Base-by-base conservation (phyloP, 2,329 filamentous ascomycete genomes). In the Aspergillus sojae region DNA sequence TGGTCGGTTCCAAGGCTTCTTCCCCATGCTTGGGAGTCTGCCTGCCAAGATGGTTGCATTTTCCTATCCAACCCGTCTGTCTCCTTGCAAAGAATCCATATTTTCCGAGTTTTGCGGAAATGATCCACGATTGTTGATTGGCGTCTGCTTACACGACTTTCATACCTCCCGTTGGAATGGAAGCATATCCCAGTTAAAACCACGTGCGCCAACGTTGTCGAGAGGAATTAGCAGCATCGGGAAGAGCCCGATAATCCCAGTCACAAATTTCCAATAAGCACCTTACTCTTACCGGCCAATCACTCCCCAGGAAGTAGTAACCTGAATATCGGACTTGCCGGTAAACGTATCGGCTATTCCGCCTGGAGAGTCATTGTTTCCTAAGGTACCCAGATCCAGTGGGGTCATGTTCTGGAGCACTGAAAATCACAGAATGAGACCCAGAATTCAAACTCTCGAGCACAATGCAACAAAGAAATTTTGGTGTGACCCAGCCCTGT, bases 31-130 rank as follows among this genome's bases (percentile, higher is more conserved):
- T 9, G 19, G 12, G 28, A 58, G 57, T 58, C 57, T 48, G 57
- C 57, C 57, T 58, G 41, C 57, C 57, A 36, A 58, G 45, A n/a
- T 5, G 28, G 23, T 46, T 46, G 43, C 26, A 23, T 57, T 45
- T 45, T 43, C 34, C 12, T 28, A 34, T 28, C 54, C 23, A 19
- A 32, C 28, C 55, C 39, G 6, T n/a, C 26, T 12, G 5, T 30
- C 26, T 30, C 3, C 26, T 30, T 52, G 26, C 26, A 30, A 11
- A 52, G 5, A n/a, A 30, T 19, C 26, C 26, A 52, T 5, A 32
- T 30, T n/a, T n/a, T 30, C 48, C 48, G 26, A 52, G 6, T 52
- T 32, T 30, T 14, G n/a, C 16, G 48, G 26, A 28, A 30, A 32
- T 43, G 34, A 30, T 30, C n/a, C 55, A 57, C 14, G 21, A n/a